phyloP scores from a whole-genome alignment of 257 asterid genomes.

The Solanum pinnatisectum region DNA sequence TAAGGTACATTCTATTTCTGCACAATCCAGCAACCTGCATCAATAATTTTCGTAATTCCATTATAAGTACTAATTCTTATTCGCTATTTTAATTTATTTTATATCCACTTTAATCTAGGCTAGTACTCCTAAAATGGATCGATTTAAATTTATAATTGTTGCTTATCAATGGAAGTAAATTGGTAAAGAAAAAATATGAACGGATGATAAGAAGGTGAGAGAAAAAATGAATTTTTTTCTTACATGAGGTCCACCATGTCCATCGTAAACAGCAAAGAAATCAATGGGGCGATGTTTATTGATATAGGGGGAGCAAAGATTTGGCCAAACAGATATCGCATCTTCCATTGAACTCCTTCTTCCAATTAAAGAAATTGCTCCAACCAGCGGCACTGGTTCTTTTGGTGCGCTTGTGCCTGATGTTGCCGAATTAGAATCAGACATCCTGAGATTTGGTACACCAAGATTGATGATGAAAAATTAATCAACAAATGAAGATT shows the following conservation, averaged over 20 bases:
- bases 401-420: neutral
- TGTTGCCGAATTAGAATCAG: neutral
- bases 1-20: neutral
- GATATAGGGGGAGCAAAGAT: constrained; percentile 1
- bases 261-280: constrained; percentile 14
- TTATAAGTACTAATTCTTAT: too few relatives aligned
- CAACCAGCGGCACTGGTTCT: neutral
- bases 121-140: too few relatives aligned
- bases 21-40: neutral
- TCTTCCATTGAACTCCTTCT: constrained; percentile 13
- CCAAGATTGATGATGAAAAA: neutral
- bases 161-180: neutral
- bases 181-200: neutral
- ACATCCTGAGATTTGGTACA: neutral
- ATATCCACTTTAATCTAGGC: neutral
- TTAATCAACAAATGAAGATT: neutral
- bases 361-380: constrained; percentile 3
- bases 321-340: neutral
- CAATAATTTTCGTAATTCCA: too few relatives aligned
- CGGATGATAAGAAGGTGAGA: neutral
- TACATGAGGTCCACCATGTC: constrained; percentile 18
- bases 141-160: neutral
- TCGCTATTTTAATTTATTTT: too few relatives aligned
- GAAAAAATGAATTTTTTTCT: too few relatives aligned
- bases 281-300: neutral